phyloP scores from a whole-genome alignment of 441 rosid species.

The Erysimum cheiri region DNA sequence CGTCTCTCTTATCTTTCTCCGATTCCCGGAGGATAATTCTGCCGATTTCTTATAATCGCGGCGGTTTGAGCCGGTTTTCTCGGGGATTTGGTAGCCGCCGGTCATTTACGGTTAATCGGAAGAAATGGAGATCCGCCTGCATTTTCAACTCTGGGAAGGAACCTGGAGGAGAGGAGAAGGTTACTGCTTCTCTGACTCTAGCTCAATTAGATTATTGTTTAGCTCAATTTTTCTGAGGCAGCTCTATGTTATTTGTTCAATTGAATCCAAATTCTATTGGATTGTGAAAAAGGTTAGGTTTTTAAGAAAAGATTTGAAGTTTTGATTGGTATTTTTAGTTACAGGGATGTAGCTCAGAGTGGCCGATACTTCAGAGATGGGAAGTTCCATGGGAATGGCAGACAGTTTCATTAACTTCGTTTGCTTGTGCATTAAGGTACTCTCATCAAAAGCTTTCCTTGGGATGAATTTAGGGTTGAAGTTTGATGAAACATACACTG shows the following conservation, averaged over 20 bases:
- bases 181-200: constrained; percentile 17
- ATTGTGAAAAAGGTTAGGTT: neutral
- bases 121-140: constrained; percentile 44
- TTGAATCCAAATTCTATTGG: neutral
- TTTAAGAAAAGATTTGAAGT: neutral
- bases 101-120: constrained; percentile 30
- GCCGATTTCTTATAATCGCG: neutral
- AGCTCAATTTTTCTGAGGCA: constrained; percentile 5
- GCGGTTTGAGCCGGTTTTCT: constrained; percentile 34
- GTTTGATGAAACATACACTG: neutral
- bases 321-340: neutral
- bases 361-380: constrained; percentile 83
- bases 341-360: constrained; percentile 55
- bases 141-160: constrained; percentile 63
- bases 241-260: neutral
- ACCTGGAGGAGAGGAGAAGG: constrained; percentile 48
- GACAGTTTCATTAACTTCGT: constrained; percentile 81
- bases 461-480: neutral
- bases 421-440: constrained; percentile 94
- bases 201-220: constrained; percentile 11
- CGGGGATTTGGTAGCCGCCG: constrained; percentile 35
- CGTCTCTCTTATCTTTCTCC: constrained; percentile 41
- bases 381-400: constrained; percentile 96
- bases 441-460: neutral
- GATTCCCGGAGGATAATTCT: neutral